phyloP scores from a whole-genome alignment of 208 protist genomes.

The Trypanosoma conorhini region DNA sequence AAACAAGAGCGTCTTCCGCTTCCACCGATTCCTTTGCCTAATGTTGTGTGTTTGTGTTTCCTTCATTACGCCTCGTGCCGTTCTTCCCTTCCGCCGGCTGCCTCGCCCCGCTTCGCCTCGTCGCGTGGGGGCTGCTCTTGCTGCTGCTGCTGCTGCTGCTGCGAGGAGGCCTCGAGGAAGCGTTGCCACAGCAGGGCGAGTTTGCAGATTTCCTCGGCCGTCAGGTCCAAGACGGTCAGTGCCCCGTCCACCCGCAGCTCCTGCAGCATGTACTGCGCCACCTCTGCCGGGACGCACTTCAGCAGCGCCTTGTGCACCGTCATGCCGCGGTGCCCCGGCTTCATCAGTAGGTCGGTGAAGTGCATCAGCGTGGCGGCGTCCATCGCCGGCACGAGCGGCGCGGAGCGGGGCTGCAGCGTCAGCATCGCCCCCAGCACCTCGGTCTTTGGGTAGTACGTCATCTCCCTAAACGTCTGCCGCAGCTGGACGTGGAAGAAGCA shows the following conservation, averaged over 20 bases:
- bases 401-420: conserved; percentile 71
- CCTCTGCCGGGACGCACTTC: conserved; percentile 58
- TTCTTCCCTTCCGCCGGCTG: neutral
- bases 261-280: conserved; percentile 86
- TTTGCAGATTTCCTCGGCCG: conserved; percentile 62
- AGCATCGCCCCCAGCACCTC: conserved; percentile 80
- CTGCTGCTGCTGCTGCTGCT: conserved; percentile 12
- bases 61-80: neutral
- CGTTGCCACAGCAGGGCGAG: conserved; percentile 72
- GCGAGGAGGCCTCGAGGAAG: conserved; percentile 65
- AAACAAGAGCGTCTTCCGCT: neutral
- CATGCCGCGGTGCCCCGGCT: conserved; percentile 53
- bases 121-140: conserved; percentile 11
- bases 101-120: conserved; percentile 9
- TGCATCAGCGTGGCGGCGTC: conserved; percentile 75
- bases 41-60: neutral
- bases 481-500: conserved; percentile 78
- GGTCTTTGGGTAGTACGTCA: conserved; percentile 87
- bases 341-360: conserved; percentile 82
- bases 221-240: conserved; percentile 75
- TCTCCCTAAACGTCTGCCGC: conserved; percentile 77
- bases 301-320: conserved; percentile 73
- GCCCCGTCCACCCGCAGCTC: conserved; percentile 82
- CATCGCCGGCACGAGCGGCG: conserved; percentile 46
- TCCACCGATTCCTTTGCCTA: neutral